Conservation (phyloP, 129 eudicot genomes). For the Smallanthus sonchifolius region DNA sequence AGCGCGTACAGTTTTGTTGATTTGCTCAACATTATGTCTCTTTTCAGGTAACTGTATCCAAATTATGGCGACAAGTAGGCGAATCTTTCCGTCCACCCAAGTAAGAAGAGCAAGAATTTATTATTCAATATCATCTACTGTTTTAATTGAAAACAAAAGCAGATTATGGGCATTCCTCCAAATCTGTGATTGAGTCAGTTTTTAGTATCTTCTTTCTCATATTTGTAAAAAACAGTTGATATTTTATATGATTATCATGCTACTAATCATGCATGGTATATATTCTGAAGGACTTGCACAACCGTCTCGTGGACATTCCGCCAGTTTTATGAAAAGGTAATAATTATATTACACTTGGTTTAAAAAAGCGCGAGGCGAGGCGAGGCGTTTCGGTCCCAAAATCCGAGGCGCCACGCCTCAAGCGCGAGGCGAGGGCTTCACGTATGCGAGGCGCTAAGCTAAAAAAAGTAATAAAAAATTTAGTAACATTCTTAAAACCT, state of each 20-base stretch:
- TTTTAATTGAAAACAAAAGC: neutral
- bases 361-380: no score
- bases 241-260: neutral
- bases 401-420: no score
- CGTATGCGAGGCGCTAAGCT: no score
- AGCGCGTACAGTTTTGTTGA: no score
- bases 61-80: slow-evolving; percentile 95
- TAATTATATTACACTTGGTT: neutral
- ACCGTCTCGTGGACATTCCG: slow-evolving; percentile 97
- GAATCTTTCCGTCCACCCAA: slow-evolving; percentile 92
- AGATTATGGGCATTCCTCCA: neutral
- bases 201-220: neutral
- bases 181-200: slow-evolving; percentile 5
- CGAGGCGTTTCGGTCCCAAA: no score
- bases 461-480: no score
- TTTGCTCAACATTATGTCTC: neutral
- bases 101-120: slow-evolving; percentile 60
- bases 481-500: no score
- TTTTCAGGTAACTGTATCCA: slow-evolving; percentile 72
- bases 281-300: slow-evolving; percentile 79
- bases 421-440: no score
- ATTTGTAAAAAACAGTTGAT: neutral
- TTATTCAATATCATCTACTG: slow-evolving; percentile 2
- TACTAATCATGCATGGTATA: slow-evolving; percentile 21
- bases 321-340: slow-evolving; percentile 90